These are phyloP conservation scores for Vachellia pachyceras DNA, from an alignment of 306 rosid species.

Conservation along the genomic window DNA sequence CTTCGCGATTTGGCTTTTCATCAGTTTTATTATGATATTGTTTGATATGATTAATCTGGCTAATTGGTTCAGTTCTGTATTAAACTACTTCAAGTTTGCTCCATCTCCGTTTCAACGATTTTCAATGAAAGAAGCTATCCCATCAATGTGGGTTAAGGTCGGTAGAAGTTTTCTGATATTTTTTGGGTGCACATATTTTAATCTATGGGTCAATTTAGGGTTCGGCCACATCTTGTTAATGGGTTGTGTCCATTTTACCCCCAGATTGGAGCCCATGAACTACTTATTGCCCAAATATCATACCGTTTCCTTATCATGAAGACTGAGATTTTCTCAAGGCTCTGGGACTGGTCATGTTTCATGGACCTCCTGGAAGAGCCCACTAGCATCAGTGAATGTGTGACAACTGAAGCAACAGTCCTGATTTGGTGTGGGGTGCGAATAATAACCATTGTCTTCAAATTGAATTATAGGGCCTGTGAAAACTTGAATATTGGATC, in stretches of 20 bases:
- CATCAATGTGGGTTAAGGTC: conserved; percentile 46
- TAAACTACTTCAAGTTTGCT: conserved; percentile 74
- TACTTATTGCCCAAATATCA: conserved; percentile 63
- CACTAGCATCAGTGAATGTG: background rate
- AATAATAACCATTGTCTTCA: conserved; percentile 58
- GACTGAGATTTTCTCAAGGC: conserved; percentile 61
- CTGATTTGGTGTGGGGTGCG: conserved; percentile 75
- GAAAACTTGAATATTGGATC: conserved; percentile 49
- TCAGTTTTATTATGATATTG: conserved; percentile 10
- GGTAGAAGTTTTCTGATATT: conserved; percentile 22
- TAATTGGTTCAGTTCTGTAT: conserved; percentile 62
- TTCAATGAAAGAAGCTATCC: conserved; percentile 36
- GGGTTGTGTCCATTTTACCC: background rate
- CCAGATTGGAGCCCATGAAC: conserved; percentile 48
- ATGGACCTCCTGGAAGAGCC: conserved; percentile 51
- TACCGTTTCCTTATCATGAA: conserved; percentile 70
- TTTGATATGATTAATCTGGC: conserved; percentile 32
- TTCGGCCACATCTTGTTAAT: conserved; percentile 24
- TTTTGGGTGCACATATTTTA: background rate
- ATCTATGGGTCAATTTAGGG: background rate
- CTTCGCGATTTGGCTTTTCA: background rate
- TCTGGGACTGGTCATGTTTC: conserved; percentile 88
- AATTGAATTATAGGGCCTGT: conserved; percentile 53
- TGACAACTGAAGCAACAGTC: conserved; percentile 37
- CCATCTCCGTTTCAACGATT: conserved; percentile 85